phyloP scores from a whole-genome alignment of 2,329 filamentous ascomycete genomes.

The Blastomyces parvus region DNA sequence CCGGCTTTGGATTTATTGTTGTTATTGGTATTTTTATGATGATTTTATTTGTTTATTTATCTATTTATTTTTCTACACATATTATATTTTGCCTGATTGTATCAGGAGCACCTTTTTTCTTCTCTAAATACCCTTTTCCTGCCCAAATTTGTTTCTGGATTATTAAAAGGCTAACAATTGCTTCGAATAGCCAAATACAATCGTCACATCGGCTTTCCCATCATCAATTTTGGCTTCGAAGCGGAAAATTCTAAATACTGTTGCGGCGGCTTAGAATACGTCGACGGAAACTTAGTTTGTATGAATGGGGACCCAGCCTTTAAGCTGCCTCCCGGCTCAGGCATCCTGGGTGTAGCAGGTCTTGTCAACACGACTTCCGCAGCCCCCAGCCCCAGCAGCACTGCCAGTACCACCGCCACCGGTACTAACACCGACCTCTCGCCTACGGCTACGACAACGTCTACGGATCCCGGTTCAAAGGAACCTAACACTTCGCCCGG shows the following conservation, averaged over 20 bases:
- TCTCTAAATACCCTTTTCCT: no score
- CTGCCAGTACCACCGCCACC: no score
- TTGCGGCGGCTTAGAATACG: constrained; percentile 19
- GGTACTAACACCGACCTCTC: not conserved
- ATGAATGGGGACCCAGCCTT: constrained; percentile 20
- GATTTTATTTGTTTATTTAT: no score
- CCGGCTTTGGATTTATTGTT: not conserved
- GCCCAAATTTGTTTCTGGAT: no score
- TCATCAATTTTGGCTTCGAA: constrained; percentile 17
- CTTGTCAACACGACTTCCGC: constrained; percentile 15
- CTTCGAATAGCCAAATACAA: constrained; percentile 13
- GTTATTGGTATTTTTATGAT: not conserved
- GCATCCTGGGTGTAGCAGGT: constrained; percentile 18
- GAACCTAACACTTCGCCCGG: not conserved
- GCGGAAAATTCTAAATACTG: constrained; percentile 18
- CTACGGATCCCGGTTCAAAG: not conserved
- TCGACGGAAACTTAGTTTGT: constrained; percentile 15
- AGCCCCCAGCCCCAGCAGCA: not conserved
- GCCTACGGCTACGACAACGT: not conserved
- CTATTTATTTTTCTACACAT: no score
- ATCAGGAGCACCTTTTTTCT: no score
- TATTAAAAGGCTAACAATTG: not conserved
- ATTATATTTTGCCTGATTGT: no score
- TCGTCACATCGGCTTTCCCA: constrained; percentile 16
- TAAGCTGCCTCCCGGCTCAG: constrained; percentile 18